Percentiles rank a stretch among this genome's conserved stretches.
phyloP scores from a whole-genome alignment of 2,329 filamentous ascomycete genomes.

The Pyrenochaeta sp. region DNA sequence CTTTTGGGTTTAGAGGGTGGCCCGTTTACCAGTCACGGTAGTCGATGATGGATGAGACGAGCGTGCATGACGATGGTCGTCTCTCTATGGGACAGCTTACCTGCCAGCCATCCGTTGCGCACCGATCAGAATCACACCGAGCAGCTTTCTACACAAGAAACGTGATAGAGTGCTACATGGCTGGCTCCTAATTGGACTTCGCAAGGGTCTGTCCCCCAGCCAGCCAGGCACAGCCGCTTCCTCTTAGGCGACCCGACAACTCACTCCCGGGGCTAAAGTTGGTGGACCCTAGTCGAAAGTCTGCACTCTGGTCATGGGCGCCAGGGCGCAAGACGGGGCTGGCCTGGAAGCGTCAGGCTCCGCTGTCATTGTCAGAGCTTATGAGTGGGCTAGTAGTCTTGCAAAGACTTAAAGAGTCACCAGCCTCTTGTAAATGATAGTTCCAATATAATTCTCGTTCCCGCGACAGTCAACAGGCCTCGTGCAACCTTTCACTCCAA shows the following conservation, averaged over 20 bases:
- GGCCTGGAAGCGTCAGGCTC: constrained; percentile 2
- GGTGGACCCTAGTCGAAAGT: constrained; percentile 2
- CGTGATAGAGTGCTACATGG: too few species aligned
- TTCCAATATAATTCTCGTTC: not conserved
- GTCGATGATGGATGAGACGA: not conserved
- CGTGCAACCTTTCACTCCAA: too few species aligned
- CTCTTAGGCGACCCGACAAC: constrained; percentile 1
- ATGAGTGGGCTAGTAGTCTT: not conserved
- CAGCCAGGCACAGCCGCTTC: constrained; percentile 13
- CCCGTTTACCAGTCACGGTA: not conserved
- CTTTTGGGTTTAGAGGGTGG: not conserved
- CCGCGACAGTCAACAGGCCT: not conserved
- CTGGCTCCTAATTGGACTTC: not conserved
- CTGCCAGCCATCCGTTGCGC: not conserved
- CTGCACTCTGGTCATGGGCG: not conserved
- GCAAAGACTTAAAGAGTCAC: not conserved
- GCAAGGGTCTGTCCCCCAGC: constrained; percentile 6
- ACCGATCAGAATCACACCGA: too few species aligned
- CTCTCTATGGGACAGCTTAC: not conserved
- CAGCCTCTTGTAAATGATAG: not conserved
- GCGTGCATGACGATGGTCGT: constrained; percentile 1
- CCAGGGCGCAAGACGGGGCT: not conserved
- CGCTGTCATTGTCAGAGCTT: not conserved
- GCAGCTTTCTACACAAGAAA: not conserved
- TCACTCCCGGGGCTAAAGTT: constrained; percentile 4